Base-by-base conservation (phyloP, 371 early-diverging fungal genomes). In the Enteropsectra breve region DNA sequence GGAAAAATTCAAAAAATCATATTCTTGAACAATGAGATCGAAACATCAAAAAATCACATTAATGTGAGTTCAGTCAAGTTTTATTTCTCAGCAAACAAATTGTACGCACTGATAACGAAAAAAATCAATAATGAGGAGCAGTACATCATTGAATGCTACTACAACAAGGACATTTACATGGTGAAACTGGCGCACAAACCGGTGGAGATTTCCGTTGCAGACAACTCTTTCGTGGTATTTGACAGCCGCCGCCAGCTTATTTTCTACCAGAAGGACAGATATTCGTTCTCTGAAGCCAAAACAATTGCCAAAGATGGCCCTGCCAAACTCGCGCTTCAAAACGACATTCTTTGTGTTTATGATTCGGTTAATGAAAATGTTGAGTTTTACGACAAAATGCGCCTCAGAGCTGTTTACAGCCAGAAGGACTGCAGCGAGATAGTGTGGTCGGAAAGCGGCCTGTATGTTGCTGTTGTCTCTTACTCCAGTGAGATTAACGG, bases 311-410 rank as follows among this genome's bases (percentile, higher is more conserved):
- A 67, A 29, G 36, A 61, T 6, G 60, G 49, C n/a, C 32, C 57
- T n/a, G 15, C 63, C 8, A 33, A 66, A 21, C 2, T 70, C 36
- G 47, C 66, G 15, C 2, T 43, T 0, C 33, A 30, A 6, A 48
- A 33, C 0, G 28, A 53, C 18, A n/a, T 70, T 18, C 15, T 33
- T 15, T 59, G 45, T 24, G 23, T 71, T 45, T 68, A 68, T 29
- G 72, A 75, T 32, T 11, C 45, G 1, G 37, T 18, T 8, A 48
- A 23, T 21, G 58, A 60, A 23, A 68, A 50, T 46, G 32, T 75
- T 30, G 72, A 75, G 47, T 70, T 75, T 24, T 75, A 75, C 43
- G 72, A 71, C 33, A 53, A 62, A 3, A 57, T 56, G 0, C 29
- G 54, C 13, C 47, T 70, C 45, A 61, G 50, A 45, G 40, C 36